Evolutionary conservation across 129 eudicot genomes (phyloP), one percentile per base, ranked within the genome.

Genomic region (Logfia minima): DNA sequence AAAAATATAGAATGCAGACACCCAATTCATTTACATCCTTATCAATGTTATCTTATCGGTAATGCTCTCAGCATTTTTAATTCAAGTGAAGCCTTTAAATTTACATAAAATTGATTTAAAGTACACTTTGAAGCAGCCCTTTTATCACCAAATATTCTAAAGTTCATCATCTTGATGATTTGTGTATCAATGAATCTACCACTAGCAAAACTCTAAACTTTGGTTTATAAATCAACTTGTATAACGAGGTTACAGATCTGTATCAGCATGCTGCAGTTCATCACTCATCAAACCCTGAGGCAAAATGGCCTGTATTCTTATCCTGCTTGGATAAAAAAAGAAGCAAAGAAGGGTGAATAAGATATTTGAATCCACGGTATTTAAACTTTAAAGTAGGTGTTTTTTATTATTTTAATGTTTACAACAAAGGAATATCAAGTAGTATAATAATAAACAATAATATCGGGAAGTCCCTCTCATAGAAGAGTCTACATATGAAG

Each of bases 221-320:
- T 63, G 55, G 6, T 77, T 29, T 66, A 43, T 61, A 45, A 61
- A 70, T 56, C 66, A 56, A 70, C 41, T 61, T 64, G 39, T 34
- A 71, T 59, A 71, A 29, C 53, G 24, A 82, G 71, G 78, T 71
- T 82, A 66, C 74, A 55, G 55, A 51, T 64, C 59, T 61, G 74
- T 65, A 62, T 60, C 75, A 74, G 66, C 51, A 37, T 68, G 70
- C 79, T 45, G 75, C 79, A 68, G 29, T 39, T 68, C 68, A 51
- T 72, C 23, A 45, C 74, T 83, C 86, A 7, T 83, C 84, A 43
- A 75, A 77, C 22, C 80, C 90, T 66, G 66, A 77, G 14, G 83
- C 85, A 82, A 75, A 92, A 73, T 81, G 88, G 11, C 98, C 96
- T 23, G 85, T 74, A 39, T 92, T 88, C 70, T 78, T 75, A 77